phyloP scores from a whole-genome alignment of 1,284 basidiomycete species.

The Golubevia pallescens region DNA sequence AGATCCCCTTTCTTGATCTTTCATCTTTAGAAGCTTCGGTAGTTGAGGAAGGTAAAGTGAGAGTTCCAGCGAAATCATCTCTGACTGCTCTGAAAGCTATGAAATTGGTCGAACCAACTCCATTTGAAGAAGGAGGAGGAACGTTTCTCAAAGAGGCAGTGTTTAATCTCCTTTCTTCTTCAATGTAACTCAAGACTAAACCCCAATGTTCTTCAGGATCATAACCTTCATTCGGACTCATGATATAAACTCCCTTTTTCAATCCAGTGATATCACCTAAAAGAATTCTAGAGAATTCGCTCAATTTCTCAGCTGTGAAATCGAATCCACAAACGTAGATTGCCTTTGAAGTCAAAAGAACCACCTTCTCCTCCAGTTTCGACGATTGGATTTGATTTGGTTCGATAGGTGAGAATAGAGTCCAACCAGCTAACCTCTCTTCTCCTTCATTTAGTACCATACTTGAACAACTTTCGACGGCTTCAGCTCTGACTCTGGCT shows the following conservation, averaged over 20 bases:
- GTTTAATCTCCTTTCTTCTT: conserved; percentile 25
- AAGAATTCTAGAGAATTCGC: conserved; percentile 72
- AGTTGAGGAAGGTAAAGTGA: neutral
- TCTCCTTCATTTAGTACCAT: conserved; percentile 83
- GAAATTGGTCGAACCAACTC: conserved; percentile 16
- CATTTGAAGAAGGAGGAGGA: conserved; percentile 13
- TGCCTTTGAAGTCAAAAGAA: conserved; percentile 70
- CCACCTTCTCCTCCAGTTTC: conserved; percentile 80
- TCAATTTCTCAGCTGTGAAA: conserved; percentile 70
- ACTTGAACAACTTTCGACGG: conserved; percentile 79
- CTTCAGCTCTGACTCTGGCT: conserved; percentile 74
- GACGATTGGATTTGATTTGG: conserved; percentile 72
- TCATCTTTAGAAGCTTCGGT: neutral
- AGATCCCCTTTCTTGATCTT: neutral
- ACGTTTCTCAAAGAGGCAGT: conserved; percentile 36
- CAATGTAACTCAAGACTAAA: conserved; percentile 36
- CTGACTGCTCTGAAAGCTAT: conserved; percentile 46
- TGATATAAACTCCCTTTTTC: conserved; percentile 72
- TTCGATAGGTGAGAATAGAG: conserved; percentile 81
- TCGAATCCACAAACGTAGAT: conserved; percentile 68
- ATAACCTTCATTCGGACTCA: conserved; percentile 38
- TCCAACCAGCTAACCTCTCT: conserved; percentile 83
- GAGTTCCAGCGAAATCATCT: conserved; percentile 24
- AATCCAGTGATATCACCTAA: conserved; percentile 82
- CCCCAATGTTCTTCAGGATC: conserved; percentile 54